Evolutionary conservation across 2,329 filamentous ascomycete genomes (phyloP).

Genomic region (Chaetomium sp.): DNA sequence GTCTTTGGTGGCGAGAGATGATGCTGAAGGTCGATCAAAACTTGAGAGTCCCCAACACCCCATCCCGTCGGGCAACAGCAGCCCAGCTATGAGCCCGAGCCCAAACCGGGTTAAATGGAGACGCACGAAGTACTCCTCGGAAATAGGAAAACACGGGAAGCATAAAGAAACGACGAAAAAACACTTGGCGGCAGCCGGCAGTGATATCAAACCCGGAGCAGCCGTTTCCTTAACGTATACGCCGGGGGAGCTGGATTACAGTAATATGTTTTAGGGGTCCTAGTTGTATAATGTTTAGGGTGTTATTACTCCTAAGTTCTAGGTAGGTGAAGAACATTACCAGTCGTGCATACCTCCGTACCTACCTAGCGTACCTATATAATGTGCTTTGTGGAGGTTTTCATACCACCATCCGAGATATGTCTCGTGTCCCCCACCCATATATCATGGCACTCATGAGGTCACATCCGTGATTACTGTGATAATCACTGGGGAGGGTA

Average conservation of each 20-base stretch:
- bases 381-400: too few species aligned
- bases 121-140: not conserved
- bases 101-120: not conserved
- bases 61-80: not conserved
- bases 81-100: not conserved
- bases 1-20: not conserved
- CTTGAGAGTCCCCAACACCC: not conserved
- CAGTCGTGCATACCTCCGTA: too few species aligned
- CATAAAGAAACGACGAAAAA: not conserved
- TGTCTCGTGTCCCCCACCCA: too few species aligned
- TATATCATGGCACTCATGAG: too few species aligned
- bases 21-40: not conserved
- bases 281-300: too few species aligned
- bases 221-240: not conserved
- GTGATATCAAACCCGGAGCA: not conserved
- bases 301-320: too few species aligned
- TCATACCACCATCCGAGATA: too few species aligned
- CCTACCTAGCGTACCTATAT: too few species aligned
- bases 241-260: not conserved
- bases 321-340: too few species aligned
- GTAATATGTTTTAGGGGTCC: too few species aligned
- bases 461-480: too few species aligned
- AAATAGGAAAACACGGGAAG: not conserved
- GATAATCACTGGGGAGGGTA: too few species aligned
- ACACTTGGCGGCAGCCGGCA: not conserved